Conservation (phyloP, 2,329 filamentous ascomycete genomes). For the Metarhizium rileyi region DNA sequence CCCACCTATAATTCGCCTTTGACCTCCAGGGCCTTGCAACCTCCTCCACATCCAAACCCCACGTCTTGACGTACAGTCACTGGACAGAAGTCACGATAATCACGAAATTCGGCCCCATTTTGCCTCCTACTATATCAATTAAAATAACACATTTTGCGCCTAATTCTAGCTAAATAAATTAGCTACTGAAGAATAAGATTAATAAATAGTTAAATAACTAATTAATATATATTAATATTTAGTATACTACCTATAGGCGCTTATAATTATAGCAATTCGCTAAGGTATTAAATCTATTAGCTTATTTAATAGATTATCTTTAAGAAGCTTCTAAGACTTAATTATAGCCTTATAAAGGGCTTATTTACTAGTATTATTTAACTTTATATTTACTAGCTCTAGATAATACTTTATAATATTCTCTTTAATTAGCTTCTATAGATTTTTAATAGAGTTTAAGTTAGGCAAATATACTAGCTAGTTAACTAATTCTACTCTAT, state of each 20-base stretch:
- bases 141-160: not conserved
- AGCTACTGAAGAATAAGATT: not conserved
- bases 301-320: too few relatives aligned
- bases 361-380: too few relatives aligned
- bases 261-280: constrained; percentile 2
- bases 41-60: too few relatives aligned
- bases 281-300: too few relatives aligned
- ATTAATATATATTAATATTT: constrained; percentile 2
- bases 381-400: too few relatives aligned
- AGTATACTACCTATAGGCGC: constrained; percentile 4
- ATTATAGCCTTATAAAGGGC: too few relatives aligned
- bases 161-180: too few relatives aligned
- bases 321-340: too few relatives aligned
- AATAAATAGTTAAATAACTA: not conserved
- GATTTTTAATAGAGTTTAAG: constrained; percentile 9
- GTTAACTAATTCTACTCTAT: constrained; percentile 1
- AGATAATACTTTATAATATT: too few relatives aligned
- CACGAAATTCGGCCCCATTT: not conserved
- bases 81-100: not conserved
- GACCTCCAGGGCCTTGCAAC: too few relatives aligned
- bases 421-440: constrained; percentile 9
- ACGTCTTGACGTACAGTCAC: too few relatives aligned
- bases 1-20: too few relatives aligned
- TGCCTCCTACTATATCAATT: not conserved
- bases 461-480: constrained; percentile 8